A percentile compares a stretch with the other conserved stretches of the same genome.
Evolutionary conservation across 371 early-diverging fungal genomes (phyloP).

Genomic region (Saksenaea oblongispora): DNA sequence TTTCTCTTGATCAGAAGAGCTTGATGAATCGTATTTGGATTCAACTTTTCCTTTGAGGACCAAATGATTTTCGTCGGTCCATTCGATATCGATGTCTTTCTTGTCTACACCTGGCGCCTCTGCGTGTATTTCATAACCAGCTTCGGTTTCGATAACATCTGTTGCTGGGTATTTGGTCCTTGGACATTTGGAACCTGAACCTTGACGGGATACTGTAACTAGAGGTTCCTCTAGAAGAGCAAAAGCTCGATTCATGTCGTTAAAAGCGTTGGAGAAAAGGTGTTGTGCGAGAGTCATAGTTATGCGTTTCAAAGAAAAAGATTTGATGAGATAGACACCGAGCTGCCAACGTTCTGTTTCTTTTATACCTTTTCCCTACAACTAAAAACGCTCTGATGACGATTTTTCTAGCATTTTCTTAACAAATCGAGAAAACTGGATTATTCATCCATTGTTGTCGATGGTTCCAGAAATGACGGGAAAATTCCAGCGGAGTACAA

Average conservation of each 20-base stretch:
- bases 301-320: too few species aligned
- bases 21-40: not conserved
- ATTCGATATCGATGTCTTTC: constrained; percentile 35
- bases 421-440: too few species aligned
- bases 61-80: constrained; percentile 28
- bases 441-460: too few species aligned
- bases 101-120: constrained; percentile 42
- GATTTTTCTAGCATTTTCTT: too few species aligned
- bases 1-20: not conserved
- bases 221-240: constrained; percentile 40
- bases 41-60: constrained; percentile 26
- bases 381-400: too few species aligned
- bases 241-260: constrained; percentile 39
- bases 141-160: constrained; percentile 28
- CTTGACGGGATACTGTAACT: constrained; percentile 18
- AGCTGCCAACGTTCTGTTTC: too few species aligned
- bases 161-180: constrained; percentile 25
- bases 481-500: too few species aligned
- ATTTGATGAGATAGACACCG: too few species aligned
- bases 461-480: too few species aligned
- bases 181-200: not conserved
- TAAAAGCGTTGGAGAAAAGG: constrained; percentile 32
- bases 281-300: constrained; percentile 28
- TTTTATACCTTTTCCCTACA: too few species aligned
- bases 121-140: constrained; percentile 32